A percentile compares a stretch with the other conserved stretches of the same genome.
Evolutionary conservation across 345 rosid species (phyloP).

Genomic region (Eucalyptus regnans): DNA sequence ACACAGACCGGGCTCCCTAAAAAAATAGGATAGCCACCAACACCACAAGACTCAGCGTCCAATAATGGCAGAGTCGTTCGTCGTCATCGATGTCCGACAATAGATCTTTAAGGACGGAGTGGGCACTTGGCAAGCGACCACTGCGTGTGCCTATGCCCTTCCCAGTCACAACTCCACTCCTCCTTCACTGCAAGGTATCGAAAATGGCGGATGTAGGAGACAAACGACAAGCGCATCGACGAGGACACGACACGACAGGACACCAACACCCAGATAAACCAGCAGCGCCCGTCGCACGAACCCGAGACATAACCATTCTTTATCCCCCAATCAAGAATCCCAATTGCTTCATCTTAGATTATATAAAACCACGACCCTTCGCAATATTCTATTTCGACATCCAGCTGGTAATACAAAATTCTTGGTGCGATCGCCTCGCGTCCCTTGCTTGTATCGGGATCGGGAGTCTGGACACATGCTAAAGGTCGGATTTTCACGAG

Average conservation of each 20-base stretch:
- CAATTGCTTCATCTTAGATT: background rate
- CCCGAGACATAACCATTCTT: background rate
- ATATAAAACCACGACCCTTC: background rate
- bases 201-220: background rate
- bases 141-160: background rate
- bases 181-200: background rate
- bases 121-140: background rate
- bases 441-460: background rate
- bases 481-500: background rate
- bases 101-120: background rate
- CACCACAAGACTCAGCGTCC: background rate
- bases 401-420: background rate
- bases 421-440: background rate
- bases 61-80: background rate
- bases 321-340: background rate
- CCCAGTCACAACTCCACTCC: background rate
- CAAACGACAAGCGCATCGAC: background rate
- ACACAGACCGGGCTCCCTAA: accelerated
- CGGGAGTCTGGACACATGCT: background rate
- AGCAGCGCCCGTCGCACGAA: background rate
- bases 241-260: background rate
- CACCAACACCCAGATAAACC: background rate
- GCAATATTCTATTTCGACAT: background rate
- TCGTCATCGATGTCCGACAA: background rate
- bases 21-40: background rate